phyloP scores from a whole-genome alignment of 768 basidiomycete species.

The Collybiopsis luxurians region DNA sequence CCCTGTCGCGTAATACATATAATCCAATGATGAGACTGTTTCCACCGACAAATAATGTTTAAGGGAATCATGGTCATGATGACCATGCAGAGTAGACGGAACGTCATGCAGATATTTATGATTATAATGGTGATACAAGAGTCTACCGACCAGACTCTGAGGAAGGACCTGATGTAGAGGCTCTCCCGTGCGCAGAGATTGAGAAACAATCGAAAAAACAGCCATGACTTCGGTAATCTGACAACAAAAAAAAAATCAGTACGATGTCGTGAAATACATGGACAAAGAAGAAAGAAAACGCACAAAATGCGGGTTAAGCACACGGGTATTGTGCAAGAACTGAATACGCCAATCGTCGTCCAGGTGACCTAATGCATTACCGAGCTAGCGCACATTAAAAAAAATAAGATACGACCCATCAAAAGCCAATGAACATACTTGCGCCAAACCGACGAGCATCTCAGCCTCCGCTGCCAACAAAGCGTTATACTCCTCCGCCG shows the following conservation, averaged over 20 bases:
- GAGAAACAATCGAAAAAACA: slow-evolving; percentile 39
- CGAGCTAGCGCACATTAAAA: slow-evolving; percentile 24
- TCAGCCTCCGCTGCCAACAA: slow-evolving; percentile 39
- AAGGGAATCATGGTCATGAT: background rate
- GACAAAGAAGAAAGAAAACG: slow-evolving; percentile 14
- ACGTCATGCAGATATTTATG: background rate
- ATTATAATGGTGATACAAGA: slow-evolving; percentile 38
- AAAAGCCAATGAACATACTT: slow-evolving; percentile 25
- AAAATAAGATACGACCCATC: slow-evolving; percentile 7
- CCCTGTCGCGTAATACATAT: slow-evolving; percentile 37
- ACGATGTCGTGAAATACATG: background rate
- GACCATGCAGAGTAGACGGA: background rate
- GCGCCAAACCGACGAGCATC: slow-evolving; percentile 35
- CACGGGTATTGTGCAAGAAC: slow-evolving; percentile 41
- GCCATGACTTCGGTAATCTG: slow-evolving; percentile 40
- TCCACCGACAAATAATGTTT: slow-evolving; percentile 4
- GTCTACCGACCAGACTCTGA: slow-evolving; percentile 38
- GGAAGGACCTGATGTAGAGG: slow-evolving; percentile 43
- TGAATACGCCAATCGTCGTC: slow-evolving; percentile 36
- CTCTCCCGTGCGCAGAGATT: slow-evolving; percentile 41
- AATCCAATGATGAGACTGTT: slow-evolving; percentile 23
- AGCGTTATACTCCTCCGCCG: slow-evolving; percentile 40
- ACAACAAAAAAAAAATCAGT: slow-evolving; percentile 18
- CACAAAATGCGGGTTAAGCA: slow-evolving; percentile 56
- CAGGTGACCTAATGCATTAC: slow-evolving; percentile 39